Base-by-base conservation (phyloP, 306 rosid species). In the Dalbergia oliveri region DNA sequence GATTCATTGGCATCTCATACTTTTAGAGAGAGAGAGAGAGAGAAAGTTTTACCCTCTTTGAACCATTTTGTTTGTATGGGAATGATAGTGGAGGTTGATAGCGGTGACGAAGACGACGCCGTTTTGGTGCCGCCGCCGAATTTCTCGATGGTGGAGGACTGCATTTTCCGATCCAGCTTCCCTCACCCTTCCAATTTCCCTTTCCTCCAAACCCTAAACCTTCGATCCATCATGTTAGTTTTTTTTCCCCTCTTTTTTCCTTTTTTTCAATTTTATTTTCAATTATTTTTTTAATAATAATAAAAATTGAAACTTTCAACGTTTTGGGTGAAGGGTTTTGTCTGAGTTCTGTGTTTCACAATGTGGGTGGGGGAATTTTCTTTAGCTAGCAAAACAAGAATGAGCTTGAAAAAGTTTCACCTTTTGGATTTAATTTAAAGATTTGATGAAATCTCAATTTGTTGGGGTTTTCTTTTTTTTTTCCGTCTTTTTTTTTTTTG, bases 131-230 rank as follows among this genome's bases (percentile, higher is more conserved):
- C 97, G n/a, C 97, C 97, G 8, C 10, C 83, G 2, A 94, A 94
- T 81, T 94, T 94, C 89, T 91, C 97, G 1, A 91, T 86, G 97
- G 97, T 94, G 0, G 98, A 94, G 57, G 97, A 94, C 58, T 86
- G 84, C 90, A 90, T 94, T 94, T 94, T 85, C 70, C 92, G 98
- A 84, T 94, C 98, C 73, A 84, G 97, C 0, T 86, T 92, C 31
- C 98, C 98, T 47, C 79, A 74, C 3, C 89, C 95, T 16, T 18
- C 86, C 84, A 89, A 86, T 88, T 94, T 94, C 62, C 74, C 88
- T 7, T 94, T 90, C 73, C 94, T 94, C 57, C 65, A 74, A 58
- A 76, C 90, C 82, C 94, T 94, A 18, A 87, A 90, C 79, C 97
- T 94, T 64, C 92, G 94, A 41, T 88, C 94, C 16, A 64, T 94